These are phyloP conservation scores for Amanita molliuscula DNA, from an alignment of 768 basidiomycete genomes.

Conservation along the genomic window DNA sequence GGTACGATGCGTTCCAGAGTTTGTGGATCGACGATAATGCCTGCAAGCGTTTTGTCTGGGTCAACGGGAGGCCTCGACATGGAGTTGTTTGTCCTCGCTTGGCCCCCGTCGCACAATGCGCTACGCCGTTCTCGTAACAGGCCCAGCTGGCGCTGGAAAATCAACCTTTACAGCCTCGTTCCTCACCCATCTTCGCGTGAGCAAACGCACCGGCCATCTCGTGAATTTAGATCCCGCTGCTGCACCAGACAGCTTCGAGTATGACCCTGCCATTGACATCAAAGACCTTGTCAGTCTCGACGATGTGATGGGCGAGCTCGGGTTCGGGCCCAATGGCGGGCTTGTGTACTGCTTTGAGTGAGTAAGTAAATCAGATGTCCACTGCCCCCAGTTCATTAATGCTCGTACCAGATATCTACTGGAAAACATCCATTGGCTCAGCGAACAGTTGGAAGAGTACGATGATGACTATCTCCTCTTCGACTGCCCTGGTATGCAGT, in stretches of 20 bases:
- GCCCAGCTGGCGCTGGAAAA: constrained; percentile 98
- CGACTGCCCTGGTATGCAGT: constrained; percentile 66
- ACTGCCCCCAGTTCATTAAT: background rate
- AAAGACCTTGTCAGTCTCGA: constrained; percentile 84
- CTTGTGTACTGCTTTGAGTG: constrained; percentile 99
- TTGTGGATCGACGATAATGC: constrained; percentile 78
- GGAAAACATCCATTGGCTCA: constrained; percentile 97
- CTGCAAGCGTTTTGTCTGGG: constrained; percentile 59
- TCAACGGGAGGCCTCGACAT: constrained; percentile 76
- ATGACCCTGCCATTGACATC: constrained; percentile 90
- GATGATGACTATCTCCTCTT: constrained; percentile 94
- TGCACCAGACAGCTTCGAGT: constrained; percentile 75
- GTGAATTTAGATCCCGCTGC: constrained; percentile 98
- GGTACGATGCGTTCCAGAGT: constrained; percentile 87
- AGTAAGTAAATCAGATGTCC: constrained; percentile 38
- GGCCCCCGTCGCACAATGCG: constrained; percentile 41
- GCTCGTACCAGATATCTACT: constrained; percentile 68
- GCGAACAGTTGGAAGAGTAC: constrained; percentile 89
- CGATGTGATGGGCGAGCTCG: constrained; percentile 93
- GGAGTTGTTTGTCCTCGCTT: constrained; percentile 8
- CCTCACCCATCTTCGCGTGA: constrained; percentile 77
- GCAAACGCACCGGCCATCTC: constrained; percentile 79
- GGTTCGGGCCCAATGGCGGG: constrained; percentile 95
- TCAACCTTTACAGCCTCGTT: constrained; percentile 87
- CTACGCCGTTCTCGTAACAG: constrained; percentile 81